Base-by-base conservation (phyloP, 768 basidiomycete genomes). In the Boletus sp. region DNA sequence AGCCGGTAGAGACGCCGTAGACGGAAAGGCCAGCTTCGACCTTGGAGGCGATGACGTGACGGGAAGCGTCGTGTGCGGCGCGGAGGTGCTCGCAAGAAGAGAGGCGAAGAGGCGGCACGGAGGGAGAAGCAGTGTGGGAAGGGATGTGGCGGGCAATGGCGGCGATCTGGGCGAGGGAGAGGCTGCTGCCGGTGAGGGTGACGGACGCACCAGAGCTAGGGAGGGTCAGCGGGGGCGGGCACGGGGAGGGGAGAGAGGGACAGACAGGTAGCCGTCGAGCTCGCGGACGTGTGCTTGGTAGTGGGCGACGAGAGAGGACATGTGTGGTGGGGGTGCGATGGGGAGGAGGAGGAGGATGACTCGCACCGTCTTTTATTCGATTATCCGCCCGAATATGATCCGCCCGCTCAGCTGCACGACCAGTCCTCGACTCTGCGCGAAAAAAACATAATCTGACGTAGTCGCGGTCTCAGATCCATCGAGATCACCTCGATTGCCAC, bases 1-100 rank as follows among this genome's bases (percentile, higher is more conserved):
- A 94, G 43, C 92, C 92, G 2, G 83, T 84, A 51, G 87, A 87
- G 39, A 93, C 87, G 23, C 92, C 92, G 60, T 94, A 94, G 19
- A 94, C 79, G 58, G 86, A 88, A 48, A 81, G 78, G 10, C 84
- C 83, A 4, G 77, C 74, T 21, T 79, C 78, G 37, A 93, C 78
- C 69, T 91, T 91, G 62, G 78, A 77, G 21, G 79, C 73, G 41
- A 93, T 82, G 54, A 85, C 79, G 44, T 77, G 70, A 35, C 87
- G 83, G 59, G 85, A 83, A 58, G 80, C 81, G n/a, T 77, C 71
- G 42, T 93, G 77, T 30, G 79, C 82, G 6, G 74, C 72, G 57
- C 74, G 77, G 55, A 83, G 70, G 10, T 54, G 60, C 15, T 57
- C 45, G 29, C 51, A 51, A 39, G 47, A 9, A 1, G 68, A 55